These are phyloP conservation scores for Blastocladiella britannica DNA, from an alignment of 192 early-diverging fungal species.

Conservation along the genomic window DNA sequence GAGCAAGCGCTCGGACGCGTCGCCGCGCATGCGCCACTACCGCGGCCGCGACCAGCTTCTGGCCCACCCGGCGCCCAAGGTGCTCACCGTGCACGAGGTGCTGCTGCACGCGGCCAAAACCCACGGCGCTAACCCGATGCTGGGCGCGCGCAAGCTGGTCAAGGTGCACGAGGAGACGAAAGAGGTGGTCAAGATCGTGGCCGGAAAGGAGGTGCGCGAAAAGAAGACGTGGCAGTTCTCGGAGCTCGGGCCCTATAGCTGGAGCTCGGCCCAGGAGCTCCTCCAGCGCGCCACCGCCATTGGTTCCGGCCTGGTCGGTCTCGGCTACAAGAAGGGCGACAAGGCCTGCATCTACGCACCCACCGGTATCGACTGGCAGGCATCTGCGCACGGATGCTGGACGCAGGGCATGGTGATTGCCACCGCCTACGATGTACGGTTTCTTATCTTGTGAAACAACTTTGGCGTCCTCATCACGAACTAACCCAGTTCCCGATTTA, in stretches of 20 bases:
- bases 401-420: conserved; percentile 54
- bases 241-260: conserved; percentile 52
- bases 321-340: conserved; percentile 24
- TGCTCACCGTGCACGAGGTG: conserved; percentile 47
- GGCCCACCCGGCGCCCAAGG: not conserved
- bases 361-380: conserved; percentile 13
- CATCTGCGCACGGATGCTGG: conserved; percentile 24
- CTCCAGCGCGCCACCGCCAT: conserved; percentile 24
- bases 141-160: conserved; percentile 50
- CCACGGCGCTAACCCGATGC: conserved; percentile 31
- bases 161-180: conserved; percentile 52
- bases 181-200: conserved; percentile 33
- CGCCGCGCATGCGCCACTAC: too few species aligned
- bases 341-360: conserved; percentile 48
- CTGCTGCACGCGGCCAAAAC: conserved; percentile 29
- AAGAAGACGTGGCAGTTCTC: conserved; percentile 71
- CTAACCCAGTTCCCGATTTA: too few species aligned
- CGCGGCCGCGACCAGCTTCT: too few species aligned
- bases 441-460: too few species aligned
- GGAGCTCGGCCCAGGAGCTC: conserved; percentile 57
- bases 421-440: conserved; percentile 63
- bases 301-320: conserved; percentile 50
- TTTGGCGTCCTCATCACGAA: too few species aligned
- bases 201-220: conserved; percentile 34
- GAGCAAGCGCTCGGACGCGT: too few species aligned